Conservation (phyloP, 176 grass and related monocot genomes). For the Calamus simplicifolius region DNA sequence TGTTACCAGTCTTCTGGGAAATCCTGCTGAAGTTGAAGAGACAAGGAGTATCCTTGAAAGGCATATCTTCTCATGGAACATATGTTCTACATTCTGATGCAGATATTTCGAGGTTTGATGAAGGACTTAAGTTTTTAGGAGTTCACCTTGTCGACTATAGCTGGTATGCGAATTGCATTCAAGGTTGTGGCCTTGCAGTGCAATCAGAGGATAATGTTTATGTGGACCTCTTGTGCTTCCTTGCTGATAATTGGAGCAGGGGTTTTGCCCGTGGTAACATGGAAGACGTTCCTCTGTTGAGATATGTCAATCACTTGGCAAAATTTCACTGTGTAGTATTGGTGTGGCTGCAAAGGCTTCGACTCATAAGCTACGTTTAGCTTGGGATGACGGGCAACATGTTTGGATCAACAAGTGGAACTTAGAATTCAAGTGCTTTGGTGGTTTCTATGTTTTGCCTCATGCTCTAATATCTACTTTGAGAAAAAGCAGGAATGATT, state of each 20-base stretch:
- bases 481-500: too few relatives aligned
- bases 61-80: slow-evolving; percentile 41
- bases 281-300: slow-evolving; percentile 37
- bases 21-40: slow-evolving; percentile 33
- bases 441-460: too few relatives aligned
- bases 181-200: slow-evolving; percentile 38
- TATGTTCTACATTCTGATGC: slow-evolving; percentile 49
- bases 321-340: slow-evolving; percentile 32
- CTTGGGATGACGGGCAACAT: too few relatives aligned
- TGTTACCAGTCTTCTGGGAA: slow-evolving; percentile 45
- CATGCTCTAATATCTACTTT: too few relatives aligned
- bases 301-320: slow-evolving; percentile 31
- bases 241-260: slow-evolving; percentile 27
- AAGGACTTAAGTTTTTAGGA: slow-evolving; percentile 38
- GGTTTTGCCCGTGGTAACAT: slow-evolving; percentile 31
- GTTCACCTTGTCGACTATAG: slow-evolving; percentile 22
- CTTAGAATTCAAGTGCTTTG: too few relatives aligned
- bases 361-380: too few relatives aligned
- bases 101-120: slow-evolving; percentile 28
- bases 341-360: too few relatives aligned
- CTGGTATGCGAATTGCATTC: slow-evolving; percentile 71
- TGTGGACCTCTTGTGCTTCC: slow-evolving; percentile 40
- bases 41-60: slow-evolving; percentile 26
- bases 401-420: too few relatives aligned
- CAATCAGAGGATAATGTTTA: slow-evolving; percentile 39